A percentile compares a stretch with the other conserved stretches of the same genome.
Conservation (phyloP, 2,329 filamentous ascomycete genomes). For the Microcyclospora tardicrescens region DNA sequence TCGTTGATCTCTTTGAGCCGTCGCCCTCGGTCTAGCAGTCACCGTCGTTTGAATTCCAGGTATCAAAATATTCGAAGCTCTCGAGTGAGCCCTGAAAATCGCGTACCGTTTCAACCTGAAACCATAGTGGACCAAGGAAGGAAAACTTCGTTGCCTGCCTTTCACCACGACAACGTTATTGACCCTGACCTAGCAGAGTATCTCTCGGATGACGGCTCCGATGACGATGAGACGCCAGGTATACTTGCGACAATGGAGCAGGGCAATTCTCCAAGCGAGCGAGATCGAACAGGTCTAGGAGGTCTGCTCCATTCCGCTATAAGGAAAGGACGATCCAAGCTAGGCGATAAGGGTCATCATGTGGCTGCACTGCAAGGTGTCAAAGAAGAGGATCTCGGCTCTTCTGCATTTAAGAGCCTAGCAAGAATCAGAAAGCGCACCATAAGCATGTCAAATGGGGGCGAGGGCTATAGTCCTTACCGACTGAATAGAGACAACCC, state of each 20-base stretch:
- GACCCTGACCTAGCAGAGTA: conserved; percentile 91
- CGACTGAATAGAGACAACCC: conserved; percentile 43
- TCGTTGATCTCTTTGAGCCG: conserved; percentile 64
- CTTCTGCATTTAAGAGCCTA: conserved; percentile 50
- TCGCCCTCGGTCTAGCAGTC: conserved; percentile 62
- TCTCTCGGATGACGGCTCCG: conserved; percentile 82
- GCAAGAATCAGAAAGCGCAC: conserved; percentile 63
- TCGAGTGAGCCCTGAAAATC: conserved; percentile 59
- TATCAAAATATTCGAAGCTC: conserved; percentile 70
- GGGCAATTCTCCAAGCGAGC: conserved; percentile 46
- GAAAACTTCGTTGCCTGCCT: conserved; percentile 64
- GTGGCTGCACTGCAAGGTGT: conserved; percentile 37
- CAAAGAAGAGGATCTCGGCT: conserved; percentile 51
- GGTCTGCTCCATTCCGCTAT: conserved; percentile 54
- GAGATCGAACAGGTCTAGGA: conserved; percentile 60
- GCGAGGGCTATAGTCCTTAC: conserved; percentile 50
- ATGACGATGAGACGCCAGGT: conserved; percentile 81
- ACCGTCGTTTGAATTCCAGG: conserved; percentile 77
- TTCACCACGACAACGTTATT: conserved; percentile 97
- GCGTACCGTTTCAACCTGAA: conserved; percentile 75
- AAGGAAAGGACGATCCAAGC: conserved; percentile 59
- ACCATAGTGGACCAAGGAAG: conserved; percentile 52
- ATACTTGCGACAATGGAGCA: conserved; percentile 63
- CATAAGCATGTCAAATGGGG: conserved; percentile 67
- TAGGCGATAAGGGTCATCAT: conserved; percentile 61